These are phyloP conservation scores for Colletotrichum lentis DNA, from an alignment of 2,329 filamentous ascomycete genomes.

Conservation along the genomic window DNA sequence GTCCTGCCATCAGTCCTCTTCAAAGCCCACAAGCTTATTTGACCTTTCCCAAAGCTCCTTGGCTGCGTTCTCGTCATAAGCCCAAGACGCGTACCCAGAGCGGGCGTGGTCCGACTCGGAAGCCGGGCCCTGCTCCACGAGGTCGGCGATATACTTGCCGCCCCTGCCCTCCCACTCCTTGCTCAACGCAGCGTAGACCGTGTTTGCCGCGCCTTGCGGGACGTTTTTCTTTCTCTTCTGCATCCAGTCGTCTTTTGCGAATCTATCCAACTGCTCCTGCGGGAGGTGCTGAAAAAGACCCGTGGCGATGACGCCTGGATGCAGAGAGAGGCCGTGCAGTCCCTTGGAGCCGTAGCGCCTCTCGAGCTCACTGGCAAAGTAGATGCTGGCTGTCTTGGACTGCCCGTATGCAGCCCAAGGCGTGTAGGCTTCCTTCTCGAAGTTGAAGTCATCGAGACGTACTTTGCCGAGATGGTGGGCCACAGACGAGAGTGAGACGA, in stretches of 20 bases:
- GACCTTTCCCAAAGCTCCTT: slow-evolving; percentile 1
- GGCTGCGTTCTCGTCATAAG: slow-evolving; percentile 10
- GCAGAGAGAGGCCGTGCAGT: slow-evolving; percentile 53
- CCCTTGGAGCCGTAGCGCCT: slow-evolving; percentile 42
- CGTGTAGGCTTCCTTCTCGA: slow-evolving; percentile 44
- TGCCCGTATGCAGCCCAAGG: slow-evolving; percentile 54
- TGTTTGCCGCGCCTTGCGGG: slow-evolving; percentile 55
- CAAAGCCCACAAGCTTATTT: background rate
- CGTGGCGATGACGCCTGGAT: slow-evolving; percentile 53
- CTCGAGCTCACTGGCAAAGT: slow-evolving; percentile 48
- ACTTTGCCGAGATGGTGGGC: slow-evolving; percentile 50
- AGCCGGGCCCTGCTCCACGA: background rate
- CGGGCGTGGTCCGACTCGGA: background rate
- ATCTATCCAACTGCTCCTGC: background rate
- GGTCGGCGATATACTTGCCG: slow-evolving; percentile 47
- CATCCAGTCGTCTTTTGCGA: background rate
- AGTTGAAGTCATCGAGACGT: slow-evolving; percentile 44
- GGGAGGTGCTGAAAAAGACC: background rate
- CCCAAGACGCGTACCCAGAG: slow-evolving; percentile 39
- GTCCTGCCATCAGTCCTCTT: background rate
- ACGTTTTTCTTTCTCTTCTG: slow-evolving; percentile 31
- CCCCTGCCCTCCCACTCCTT: slow-evolving; percentile 51
- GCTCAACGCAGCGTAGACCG: slow-evolving; percentile 49
- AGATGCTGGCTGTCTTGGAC: slow-evolving; percentile 60
- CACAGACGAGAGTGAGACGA: slow-evolving; percentile 55